Base-by-base conservation (phyloP, 495 filamentous ascomycete species). In the Penicillium steckii region DNA sequence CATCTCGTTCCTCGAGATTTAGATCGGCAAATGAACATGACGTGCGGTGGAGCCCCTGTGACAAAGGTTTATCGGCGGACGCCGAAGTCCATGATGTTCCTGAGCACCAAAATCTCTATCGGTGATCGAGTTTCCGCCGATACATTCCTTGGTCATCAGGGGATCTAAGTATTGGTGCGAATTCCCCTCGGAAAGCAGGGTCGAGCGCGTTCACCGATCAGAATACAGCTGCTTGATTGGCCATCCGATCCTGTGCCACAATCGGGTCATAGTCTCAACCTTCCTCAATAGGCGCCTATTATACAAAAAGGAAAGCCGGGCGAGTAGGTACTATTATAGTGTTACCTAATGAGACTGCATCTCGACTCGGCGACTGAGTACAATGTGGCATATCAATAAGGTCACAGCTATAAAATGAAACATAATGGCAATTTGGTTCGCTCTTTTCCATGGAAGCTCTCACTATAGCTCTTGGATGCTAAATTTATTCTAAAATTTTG, bases 401-500 rank as follows among this genome's bases (percentile, higher is more conserved):
- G 19, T 12, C n/a, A n/a, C 18, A 10, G 8, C 18, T 23, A 41
- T 41, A 22, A 41, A 23, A 22, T 41, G 1, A 19, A 1, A n/a
- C 19, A 41, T 41, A 41, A 2, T 41, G 3, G 21, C 38, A 22
- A n/a, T n/a, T 9, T 23, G 3, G 8, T 8, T 7, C 38, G 18
- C 4, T 41, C 21, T 7, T 41, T 3, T 21, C 38, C 38, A 9
- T 2, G 38, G 10, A 41, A 13, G 8, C 8, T 13, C 38, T 0
- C 10, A 10, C 18, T 23, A 12, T 21, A 41, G n/a, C 23, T 41
- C 21, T 23, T 23, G 6, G 8, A 21, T 41, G 12, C 38, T 22
- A 22, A 22, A 9, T 41, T 9, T 41, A 50, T 18, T 44, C 38
- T 59, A 68, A 33, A 68, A 66, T 17, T 52, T 55, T 5, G 29